These are phyloP conservation scores for Alisma plantagoaquatica DNA, from an alignment of 106 monocot species.

Conservation along the genomic window DNA sequence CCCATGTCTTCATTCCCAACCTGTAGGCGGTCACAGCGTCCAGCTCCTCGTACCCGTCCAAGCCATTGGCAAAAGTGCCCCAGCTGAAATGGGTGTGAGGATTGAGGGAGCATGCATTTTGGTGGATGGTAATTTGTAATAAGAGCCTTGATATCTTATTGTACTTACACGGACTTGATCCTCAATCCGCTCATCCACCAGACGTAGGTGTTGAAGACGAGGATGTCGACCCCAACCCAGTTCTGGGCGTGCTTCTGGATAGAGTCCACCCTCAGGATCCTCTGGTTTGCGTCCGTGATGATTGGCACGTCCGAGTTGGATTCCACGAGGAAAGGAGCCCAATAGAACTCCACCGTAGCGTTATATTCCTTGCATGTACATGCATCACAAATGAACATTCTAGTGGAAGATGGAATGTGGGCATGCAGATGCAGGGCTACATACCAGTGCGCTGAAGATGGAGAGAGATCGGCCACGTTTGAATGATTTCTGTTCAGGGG, in stretches of 20 bases:
- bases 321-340: slow-evolving; percentile 83
- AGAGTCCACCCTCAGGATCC: slow-evolving; percentile 48
- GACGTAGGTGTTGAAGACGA: slow-evolving; percentile 71
- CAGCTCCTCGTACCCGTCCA: slow-evolving; percentile 54
- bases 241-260: slow-evolving; percentile 60
- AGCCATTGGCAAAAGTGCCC: slow-evolving; percentile 37
- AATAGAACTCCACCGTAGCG: slow-evolving; percentile 79
- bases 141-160: no score
- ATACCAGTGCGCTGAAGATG: slow-evolving; percentile 46
- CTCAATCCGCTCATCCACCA: slow-evolving; percentile 58
- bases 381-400: background rate
- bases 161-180: background rate
- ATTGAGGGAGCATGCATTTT: background rate
- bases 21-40: slow-evolving; percentile 37
- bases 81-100: background rate
- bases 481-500: slow-evolving; percentile 42
- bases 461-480: slow-evolving; percentile 24
- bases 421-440: background rate
- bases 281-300: slow-evolving; percentile 37
- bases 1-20: slow-evolving; percentile 57
- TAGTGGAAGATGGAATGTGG: background rate
- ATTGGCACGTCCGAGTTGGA: slow-evolving; percentile 74
- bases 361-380: slow-evolving; percentile 60
- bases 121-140: background rate
- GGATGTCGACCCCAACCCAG: slow-evolving; percentile 57